Percentiles rank a stretch among this genome's conserved stretches.
Conservation (phyloP, 2,329 filamentous ascomycete species). For the Fusarium transvaalense region DNA sequence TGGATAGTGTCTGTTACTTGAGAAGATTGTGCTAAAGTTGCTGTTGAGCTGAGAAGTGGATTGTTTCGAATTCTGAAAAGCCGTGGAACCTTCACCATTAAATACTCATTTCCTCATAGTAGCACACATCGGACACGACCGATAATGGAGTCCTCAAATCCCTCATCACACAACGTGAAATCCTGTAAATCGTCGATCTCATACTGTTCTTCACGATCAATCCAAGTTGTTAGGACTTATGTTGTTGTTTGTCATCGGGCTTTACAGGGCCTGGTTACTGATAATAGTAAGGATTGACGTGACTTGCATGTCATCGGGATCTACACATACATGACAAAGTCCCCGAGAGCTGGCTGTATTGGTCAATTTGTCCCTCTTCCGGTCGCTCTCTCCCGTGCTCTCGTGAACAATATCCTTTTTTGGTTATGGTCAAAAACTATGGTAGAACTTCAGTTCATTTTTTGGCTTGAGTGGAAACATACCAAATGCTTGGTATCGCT, state of each 20-base stretch:
- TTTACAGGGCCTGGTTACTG: neutral
- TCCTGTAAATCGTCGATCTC: neutral
- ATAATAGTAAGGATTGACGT: neutral
- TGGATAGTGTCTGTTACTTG: fast-evolving
- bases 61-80: fast-evolving
- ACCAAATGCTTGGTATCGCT: too few species aligned
- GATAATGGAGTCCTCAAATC: neutral
- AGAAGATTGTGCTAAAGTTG: too few species aligned
- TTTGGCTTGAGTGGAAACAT: neutral
- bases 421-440: fast-evolving
- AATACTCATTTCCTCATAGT: neutral
- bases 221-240: neutral
- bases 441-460: neutral
- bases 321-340: neutral
- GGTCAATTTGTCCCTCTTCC: neutral
- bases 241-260: neutral
- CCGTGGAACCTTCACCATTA: neutral
- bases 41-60: neutral
- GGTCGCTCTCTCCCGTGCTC: neutral
- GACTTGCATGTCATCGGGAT: neutral
- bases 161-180: neutral
- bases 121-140: neutral
- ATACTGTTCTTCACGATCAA: neutral
- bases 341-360: neutral
- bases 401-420: neutral